Base-by-base conservation (phyloP, 2,329 filamentous ascomycete genomes). In the Knufia petricola region DNA sequence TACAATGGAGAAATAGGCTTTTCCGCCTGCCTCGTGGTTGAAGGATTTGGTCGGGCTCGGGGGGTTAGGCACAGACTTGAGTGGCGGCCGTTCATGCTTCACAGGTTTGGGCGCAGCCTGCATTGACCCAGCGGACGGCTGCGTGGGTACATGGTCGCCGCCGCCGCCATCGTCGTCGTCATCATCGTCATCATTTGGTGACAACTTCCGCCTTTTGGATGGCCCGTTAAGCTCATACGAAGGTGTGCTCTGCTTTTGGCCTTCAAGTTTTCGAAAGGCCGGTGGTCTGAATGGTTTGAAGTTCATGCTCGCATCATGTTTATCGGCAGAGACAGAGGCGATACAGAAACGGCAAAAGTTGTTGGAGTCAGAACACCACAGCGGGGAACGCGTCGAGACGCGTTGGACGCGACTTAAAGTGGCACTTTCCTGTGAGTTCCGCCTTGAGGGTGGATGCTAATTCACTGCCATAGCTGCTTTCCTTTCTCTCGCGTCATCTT, bases 261-360 rank as follows among this genome's bases (percentile, higher is more conserved):
- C 28, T 23, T 38, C 20, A 6, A 59, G 51, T 31, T 66, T 69
- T 56, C 62, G 66, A 43, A 70, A 65, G 23, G 66, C 63, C 55
- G 68, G 67, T 42, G 69, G 65, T 36, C 66, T 68, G 49, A 72
- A 72, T 4, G 69, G 69, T 55, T 70, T 71, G 50, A 68, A 69
- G 47, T 67, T 63, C 67, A 70, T 70, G 6, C n/a, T 46, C 20
- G 12, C 12, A 26, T 21, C 9, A 21, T 36, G 15, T n/a, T 36
- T n/a, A 4, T 36, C 32, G 10, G 15, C 13, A 7, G 15, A n/a
- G 19, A 19, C 30, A 36, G 3, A n/a, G 10, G 21, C 19, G 23
- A 13, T n/a, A 36, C 31, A 2, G 7, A 6, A 24, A 2, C 12
- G 12, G 28, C 15, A 23, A 8, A 46, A 36, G 30, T 8, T 19